phyloP scores from a whole-genome alignment of 352 stramenopile genomes.

The Globisporangium solare region DNA sequence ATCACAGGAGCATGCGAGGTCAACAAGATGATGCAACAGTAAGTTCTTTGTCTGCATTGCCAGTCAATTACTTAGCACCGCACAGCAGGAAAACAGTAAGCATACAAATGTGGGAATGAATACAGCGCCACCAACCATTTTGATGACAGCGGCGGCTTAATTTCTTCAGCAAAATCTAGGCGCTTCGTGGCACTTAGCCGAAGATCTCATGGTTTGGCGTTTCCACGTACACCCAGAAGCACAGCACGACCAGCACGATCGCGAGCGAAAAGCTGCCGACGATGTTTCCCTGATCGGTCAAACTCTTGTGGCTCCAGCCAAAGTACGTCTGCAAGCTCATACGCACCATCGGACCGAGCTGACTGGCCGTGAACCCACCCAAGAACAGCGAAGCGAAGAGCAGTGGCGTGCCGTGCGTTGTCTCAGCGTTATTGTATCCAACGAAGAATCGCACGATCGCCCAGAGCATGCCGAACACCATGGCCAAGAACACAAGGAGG shows the following conservation, averaged over 20 bases:
- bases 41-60: background rate
- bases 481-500: conserved; percentile 57
- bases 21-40: too few relatives aligned
- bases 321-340: conserved; percentile 77
- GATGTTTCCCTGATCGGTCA: conserved; percentile 75
- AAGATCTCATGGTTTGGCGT: conserved; percentile 49
- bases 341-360: conserved; percentile 63
- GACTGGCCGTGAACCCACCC: conserved; percentile 48
- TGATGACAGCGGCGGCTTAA: conserved; percentile 31
- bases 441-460: conserved; percentile 58
- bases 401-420: conserved; percentile 55
- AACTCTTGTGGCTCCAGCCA: conserved; percentile 72
- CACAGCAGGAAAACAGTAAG: conserved; percentile 1
- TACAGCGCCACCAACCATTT: conserved; percentile 33
- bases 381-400: conserved; percentile 65
- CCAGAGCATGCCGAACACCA: conserved; percentile 67
- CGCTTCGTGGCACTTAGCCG: conserved; percentile 16
- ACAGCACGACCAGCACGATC: conserved; percentile 61
- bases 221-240: conserved; percentile 78
- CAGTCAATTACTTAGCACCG: background rate
- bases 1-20: too few relatives aligned
- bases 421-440: conserved; percentile 66
- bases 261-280: conserved; percentile 64
- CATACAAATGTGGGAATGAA: conserved; percentile 1
- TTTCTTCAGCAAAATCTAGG: too few relatives aligned